Evolutionary conservation across 2,329 filamentous ascomycete genomes (phyloP).

Genomic region (Esteya vermicola): DNA sequence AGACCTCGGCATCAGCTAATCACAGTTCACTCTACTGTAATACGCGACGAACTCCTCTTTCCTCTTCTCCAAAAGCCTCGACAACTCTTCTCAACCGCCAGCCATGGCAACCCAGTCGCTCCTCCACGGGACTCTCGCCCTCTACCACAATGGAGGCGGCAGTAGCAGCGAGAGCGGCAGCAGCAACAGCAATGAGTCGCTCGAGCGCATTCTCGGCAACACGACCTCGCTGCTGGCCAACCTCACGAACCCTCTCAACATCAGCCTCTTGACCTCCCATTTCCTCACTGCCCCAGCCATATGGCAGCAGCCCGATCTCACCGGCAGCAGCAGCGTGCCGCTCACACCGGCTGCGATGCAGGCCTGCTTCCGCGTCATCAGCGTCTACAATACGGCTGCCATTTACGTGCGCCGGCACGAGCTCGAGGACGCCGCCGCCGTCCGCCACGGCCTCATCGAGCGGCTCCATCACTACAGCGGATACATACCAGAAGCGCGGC

Average conservation of each 20-base stretch:
- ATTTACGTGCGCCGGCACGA: slow-evolving; percentile 36
- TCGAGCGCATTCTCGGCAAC: slow-evolving; percentile 47
- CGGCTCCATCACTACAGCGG: slow-evolving; percentile 1
- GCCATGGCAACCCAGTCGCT: slow-evolving; percentile 53
- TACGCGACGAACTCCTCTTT: background rate
- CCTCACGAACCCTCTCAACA: slow-evolving; percentile 61
- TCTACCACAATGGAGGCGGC: slow-evolving; percentile 31
- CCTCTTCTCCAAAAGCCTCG: background rate
- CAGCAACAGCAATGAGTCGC: slow-evolving; percentile 19
- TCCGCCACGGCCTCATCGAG: slow-evolving; percentile 9
- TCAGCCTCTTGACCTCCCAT: slow-evolving; percentile 58
- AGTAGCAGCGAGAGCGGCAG: background rate
- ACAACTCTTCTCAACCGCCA: background rate
- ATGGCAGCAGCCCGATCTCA: slow-evolving; percentile 32
- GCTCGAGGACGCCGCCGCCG: slow-evolving; percentile 23
- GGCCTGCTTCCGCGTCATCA: slow-evolving; percentile 51
- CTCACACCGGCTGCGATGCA: slow-evolving; percentile 32
- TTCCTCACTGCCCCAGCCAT: slow-evolving; percentile 57
- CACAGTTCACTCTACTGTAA: background rate
- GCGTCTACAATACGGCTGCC: slow-evolving; percentile 57
- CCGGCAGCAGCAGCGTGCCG: background rate
- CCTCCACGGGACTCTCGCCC: slow-evolving; percentile 50
- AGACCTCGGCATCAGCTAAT: too few relatives aligned
- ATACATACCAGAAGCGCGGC: slow-evolving; percentile 12
- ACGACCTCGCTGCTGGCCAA: slow-evolving; percentile 53